Evolutionary conservation across 805 yeast genomes (phyloP).

Genomic region (Wickerhamiella azyma): DNA sequence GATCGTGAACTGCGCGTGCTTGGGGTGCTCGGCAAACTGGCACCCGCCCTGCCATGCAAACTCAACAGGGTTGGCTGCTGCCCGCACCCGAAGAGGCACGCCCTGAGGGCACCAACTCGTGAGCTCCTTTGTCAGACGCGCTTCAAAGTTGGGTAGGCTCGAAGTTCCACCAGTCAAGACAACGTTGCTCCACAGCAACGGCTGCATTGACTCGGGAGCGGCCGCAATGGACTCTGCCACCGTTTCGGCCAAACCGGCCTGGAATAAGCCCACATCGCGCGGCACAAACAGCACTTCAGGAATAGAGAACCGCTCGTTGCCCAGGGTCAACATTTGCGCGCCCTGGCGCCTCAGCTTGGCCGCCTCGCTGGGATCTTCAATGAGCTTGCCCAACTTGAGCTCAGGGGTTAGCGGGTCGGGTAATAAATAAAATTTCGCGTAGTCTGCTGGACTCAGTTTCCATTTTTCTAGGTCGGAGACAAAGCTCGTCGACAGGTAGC

Average conservation of each 20-base stretch:
- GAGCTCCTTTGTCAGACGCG: slow-evolving; percentile 35
- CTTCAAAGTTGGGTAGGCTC: slow-evolving; percentile 50
- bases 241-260: slow-evolving; percentile 64
- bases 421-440: slow-evolving; percentile 55
- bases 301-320: slow-evolving; percentile 75
- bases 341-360: slow-evolving; percentile 13
- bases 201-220: slow-evolving; percentile 56
- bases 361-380: slow-evolving; percentile 22
- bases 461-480: slow-evolving; percentile 32
- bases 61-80: slow-evolving; percentile 28
- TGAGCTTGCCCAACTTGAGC: slow-evolving; percentile 51
- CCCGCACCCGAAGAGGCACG: slow-evolving; percentile 20
- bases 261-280: slow-evolving; percentile 57
- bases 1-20: slow-evolving; percentile 40
- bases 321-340: slow-evolving; percentile 53
- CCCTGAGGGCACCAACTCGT: slow-evolving; percentile 25
- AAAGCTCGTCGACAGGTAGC: slow-evolving; percentile 55
- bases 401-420: slow-evolving; percentile 73
- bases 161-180: slow-evolving; percentile 74
- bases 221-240: slow-evolving; percentile 54
- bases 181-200: slow-evolving; percentile 67
- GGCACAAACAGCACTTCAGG: slow-evolving; percentile 88
- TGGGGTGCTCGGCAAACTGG: slow-evolving; percentile 28
- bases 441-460: slow-evolving; percentile 20
- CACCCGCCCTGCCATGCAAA: slow-evolving; percentile 50